Base-by-base conservation (phyloP, 495 filamentous ascomycete genomes). In the Neurospora africana region DNA sequence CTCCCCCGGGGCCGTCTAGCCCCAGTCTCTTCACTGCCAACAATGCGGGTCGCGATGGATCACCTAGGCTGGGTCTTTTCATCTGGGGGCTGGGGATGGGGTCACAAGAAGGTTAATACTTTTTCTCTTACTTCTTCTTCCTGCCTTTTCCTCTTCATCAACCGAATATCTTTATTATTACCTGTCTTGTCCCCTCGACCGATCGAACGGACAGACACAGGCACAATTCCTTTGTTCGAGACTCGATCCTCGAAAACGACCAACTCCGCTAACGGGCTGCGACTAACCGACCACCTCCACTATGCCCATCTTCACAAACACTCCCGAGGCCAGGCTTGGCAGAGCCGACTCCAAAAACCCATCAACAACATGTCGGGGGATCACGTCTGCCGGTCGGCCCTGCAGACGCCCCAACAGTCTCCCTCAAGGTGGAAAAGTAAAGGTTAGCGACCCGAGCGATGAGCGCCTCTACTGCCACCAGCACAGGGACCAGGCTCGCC, bases 281-380 rank as follows among this genome's bases (percentile, higher is more conserved):
- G 19, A 7, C n/a, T 37, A 36, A 53, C 15, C 30, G 19, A n/a
- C 27, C 9, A 44, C n/a, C 37, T 30, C 61, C 35, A 83, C 71
- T 72, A 95, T 95, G 92, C 89, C 92, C 69, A 89, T 91, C 80
- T 89, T 92, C 74, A 85, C 90, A 67, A 89, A 92, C 76, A 97
- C 95, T 0, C 95, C 96, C 70, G 95, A 98, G 81, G 87, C 92
- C 21, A 81, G 91, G 30, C 78, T 98, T 43, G 84, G 86, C 39
- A 91, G 93, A 69, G 87, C 89, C 72, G 94, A 97, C 82, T 94
- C 91, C 35, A 91, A 91, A 75, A 90, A 97, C 76, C 92, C 94
- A 36, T 84, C 88, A 2, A 90, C 89, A 69, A 97, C 95, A 81
- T 99, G 96, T 83, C 86, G 88, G 83, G 95, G 95, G 23, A 87